Base-by-base conservation (phyloP, 495 filamentous ascomycete genomes). In the Saxophila tyrrhenica region DNA sequence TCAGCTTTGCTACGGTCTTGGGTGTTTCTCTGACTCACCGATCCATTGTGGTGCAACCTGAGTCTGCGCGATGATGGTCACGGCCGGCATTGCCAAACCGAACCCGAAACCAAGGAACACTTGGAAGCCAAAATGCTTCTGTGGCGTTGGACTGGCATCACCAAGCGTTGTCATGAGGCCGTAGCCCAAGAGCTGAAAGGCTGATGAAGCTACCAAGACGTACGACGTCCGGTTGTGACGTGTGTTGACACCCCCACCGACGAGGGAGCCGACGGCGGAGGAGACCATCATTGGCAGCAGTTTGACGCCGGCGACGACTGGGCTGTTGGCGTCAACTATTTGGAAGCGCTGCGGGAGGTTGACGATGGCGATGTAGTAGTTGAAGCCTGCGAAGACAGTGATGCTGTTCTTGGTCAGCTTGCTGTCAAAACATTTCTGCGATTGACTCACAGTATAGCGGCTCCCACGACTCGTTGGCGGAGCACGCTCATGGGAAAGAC, bases 311-410 rank as follows among this genome's bases (percentile, higher is more conserved):
- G 45, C 41, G n/a, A 43, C 41, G 17, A 51, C 48, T 3, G 54
- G 32, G 22, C 23, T 50, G 47, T 48, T 39, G 15, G 29, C 46
- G 20, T 56, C 48, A 8, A 56, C 54, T 21, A 56, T 56, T 23
- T 56, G 54, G 24, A 56, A 56, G 35, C 48, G 54, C 46, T 50
- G 45, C 9, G 54, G 54, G 15, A 56, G 35, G 16, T 51, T 48
- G 25, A 56, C 46, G 23, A 56, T 29, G 21, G 41, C 46, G 13
- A 56, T 32, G 47, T 49, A 50, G 48, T 51, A 49, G 39, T 42
- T 25, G 48, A 56, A 56, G 24, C 54, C 54, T 8, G 47, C 46
- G 24, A 50, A 44, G 10, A 56, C 19, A n/a, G 54, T 51, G 35
- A 45, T 25, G n/a, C 54, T 56, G 54, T 22, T 35, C 22, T 3